Evolutionary conservation across 176 grass and related monocot species (phyloP).

Genomic region (Eremochloa ophiuroides): DNA sequence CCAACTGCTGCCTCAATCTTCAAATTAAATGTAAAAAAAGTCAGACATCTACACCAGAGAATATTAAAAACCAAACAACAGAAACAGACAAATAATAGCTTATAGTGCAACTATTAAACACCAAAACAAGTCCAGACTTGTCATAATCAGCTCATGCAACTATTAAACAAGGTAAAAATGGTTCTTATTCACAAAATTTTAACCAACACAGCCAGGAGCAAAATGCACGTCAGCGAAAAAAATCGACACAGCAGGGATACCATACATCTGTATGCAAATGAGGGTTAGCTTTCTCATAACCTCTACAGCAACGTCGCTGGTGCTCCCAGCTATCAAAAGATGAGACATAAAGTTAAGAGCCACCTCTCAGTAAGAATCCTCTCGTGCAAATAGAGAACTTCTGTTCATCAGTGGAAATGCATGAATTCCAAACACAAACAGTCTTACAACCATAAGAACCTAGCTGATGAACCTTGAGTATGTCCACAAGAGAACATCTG

Average conservation of each 20-base stretch:
- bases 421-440: background rate
- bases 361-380: background rate
- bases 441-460: background rate
- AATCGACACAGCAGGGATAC: background rate
- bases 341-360: background rate
- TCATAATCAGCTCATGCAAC: background rate
- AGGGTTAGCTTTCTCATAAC: background rate
- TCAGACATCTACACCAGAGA: background rate
- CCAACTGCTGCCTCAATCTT: conserved; percentile 70
- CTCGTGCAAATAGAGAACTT: background rate
- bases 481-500: background rate
- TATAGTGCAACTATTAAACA: background rate
- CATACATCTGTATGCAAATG: background rate
- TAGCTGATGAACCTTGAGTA: background rate
- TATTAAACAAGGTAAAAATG: background rate
- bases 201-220: background rate
- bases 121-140: background rate
- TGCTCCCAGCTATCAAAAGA: background rate
- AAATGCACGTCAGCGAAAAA: background rate
- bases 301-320: conserved; percentile 3
- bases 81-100: background rate
- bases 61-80: background rate
- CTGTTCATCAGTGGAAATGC: background rate
- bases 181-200: background rate
- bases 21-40: conserved; percentile 9